Evolutionary conservation across 371 early-diverging fungal genomes (phyloP), one percentile per base, ranked within the genome.

Genomic region (Nematocida major): DNA sequence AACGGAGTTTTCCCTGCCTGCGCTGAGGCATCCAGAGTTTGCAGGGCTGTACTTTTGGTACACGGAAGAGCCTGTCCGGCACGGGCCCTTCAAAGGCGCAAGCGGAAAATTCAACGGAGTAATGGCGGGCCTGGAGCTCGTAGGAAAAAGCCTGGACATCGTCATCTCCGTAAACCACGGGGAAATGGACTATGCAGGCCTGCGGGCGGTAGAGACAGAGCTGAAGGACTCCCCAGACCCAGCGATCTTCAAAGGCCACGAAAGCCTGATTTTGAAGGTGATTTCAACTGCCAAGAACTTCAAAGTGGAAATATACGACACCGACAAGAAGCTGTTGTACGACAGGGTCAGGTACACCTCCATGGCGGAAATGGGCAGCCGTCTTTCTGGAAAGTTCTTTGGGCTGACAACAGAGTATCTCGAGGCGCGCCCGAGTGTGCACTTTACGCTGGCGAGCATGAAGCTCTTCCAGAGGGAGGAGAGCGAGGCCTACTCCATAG

Each of bases 41-140:
- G 82, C 81, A 7, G 84, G 85, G 39, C 47, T 85, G 0, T 83
- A 83, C 77, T 26, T 84, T 20, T 85, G 85, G 85, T 83, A 81
- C 79, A 84, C 84, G n/a, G 78, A 81, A n/a, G 62, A 82, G 5
- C 61, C 43, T 11, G 36, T 80, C 9, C 67, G 70, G 18, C 45
- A 66, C 18, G 85, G 85, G n/a, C 32, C 47, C 28, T 83, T 67
- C 40, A 81, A 69, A 47, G 84, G 84, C 7, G 84, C 68, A 18
- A 26, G 61, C 20, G 67, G 68, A 13, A 67, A 42, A 57, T 85
- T 83, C 54, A 78, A 73, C 11, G 85, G 85, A 15, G 48, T 85
- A 4, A 67, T 84, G 73, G 81, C 82, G 34, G 85, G 85, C 34
- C 45, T 85, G n/a, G 84, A 84, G 65, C 83, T 84, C 63, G n/a